Base-by-base conservation (phyloP, 805 yeast species). In the Sugiyamaella qingdaonensis region DNA sequence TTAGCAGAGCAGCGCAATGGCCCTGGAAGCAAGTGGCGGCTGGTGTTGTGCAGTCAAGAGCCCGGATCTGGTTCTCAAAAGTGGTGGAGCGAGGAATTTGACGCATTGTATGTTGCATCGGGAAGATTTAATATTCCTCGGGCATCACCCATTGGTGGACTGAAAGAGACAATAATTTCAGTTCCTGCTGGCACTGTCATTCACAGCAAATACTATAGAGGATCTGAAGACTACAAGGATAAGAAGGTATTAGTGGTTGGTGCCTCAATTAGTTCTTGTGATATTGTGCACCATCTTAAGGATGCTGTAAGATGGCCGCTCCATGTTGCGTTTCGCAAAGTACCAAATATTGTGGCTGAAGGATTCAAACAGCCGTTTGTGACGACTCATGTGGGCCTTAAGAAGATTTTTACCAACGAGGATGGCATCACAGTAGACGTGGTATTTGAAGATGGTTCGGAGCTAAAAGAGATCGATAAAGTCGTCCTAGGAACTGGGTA, bases 181-280 rank as follows among this genome's bases (percentile, higher is more conserved):
- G 80, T 78, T 74, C 66, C 71, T 34, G 66, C 67, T 44, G 59
- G 59, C 10, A 60, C 64, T 49, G 67, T 85, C 1, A 57, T 70
- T 2, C 91, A 85, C 66, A 76, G 88, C 2, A 80, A 81, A 57
- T 66, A 74, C 14, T 85, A 74, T 61, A 74, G 83, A 53, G 67
- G 66, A 16, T 75, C 81, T 0, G 70, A 70, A 1, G 74, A 72
- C 14, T 83, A 72, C 54, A 56, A 52, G n/a, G 70, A 66, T 54
- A 72, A 73, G 43, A 73, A 69, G 43, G 80, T 83, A 16, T 67
- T 86, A 45, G 76, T 86, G 10, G 79, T 87, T 10, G 95, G 94
- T 0, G 84, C 82, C 59, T 81, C 84, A 10, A 84, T 92, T 2
- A 81, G 88, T 27, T 94, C 91, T 31, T 78, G 80, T 19, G 95